phyloP scores from a whole-genome alignment of 768 basidiomycete genomes.

The Pleurotus ostreatus region DNA sequence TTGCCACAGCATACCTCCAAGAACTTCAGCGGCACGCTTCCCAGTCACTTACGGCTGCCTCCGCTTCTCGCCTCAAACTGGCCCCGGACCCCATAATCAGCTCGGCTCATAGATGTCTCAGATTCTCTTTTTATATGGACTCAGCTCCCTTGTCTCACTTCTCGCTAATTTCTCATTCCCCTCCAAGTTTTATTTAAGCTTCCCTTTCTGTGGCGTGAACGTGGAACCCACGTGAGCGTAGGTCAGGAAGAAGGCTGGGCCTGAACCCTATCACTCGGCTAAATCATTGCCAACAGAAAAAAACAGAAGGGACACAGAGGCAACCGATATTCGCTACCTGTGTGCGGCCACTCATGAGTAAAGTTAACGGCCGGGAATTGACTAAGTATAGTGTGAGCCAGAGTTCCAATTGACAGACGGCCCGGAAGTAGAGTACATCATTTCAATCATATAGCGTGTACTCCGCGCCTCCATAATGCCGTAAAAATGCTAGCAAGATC shows the following conservation, averaged over 20 bases:
- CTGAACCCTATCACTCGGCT: conserved; percentile 8
- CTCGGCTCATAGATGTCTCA: not conserved
- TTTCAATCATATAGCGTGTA: conserved; percentile 5
- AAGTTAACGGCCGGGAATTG: not conserved
- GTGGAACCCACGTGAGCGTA: conserved; percentile 6
- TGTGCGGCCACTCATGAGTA: not conserved
- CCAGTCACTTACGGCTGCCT: conserved; percentile 7
- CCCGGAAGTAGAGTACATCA: conserved; percentile 5
- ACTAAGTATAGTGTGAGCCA: conserved; percentile 2
- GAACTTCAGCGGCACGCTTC: conserved; percentile 9
- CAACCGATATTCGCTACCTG: not conserved
- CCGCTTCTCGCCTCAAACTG: not conserved
- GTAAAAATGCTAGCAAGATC: conserved; percentile 5
- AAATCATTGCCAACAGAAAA: conserved; percentile 5
- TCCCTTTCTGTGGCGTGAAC: conserved; percentile 3
- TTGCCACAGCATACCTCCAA: conserved; percentile 10
- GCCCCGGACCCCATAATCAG: not conserved
- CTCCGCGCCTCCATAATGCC: conserved; percentile 7
- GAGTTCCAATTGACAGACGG: conserved; percentile 6
- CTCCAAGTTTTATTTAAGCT: conserved; percentile 8
- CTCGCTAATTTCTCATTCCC: not conserved
- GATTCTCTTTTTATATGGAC: not conserved
- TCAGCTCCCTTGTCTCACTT: not conserved
- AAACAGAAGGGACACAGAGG: not conserved
- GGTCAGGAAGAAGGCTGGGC: conserved; percentile 1